Percentiles rank a stretch among this genome's conserved stretches.
Conservation (phyloP, 108 stramenopile species). For the Conticribra guillardii region DNA sequence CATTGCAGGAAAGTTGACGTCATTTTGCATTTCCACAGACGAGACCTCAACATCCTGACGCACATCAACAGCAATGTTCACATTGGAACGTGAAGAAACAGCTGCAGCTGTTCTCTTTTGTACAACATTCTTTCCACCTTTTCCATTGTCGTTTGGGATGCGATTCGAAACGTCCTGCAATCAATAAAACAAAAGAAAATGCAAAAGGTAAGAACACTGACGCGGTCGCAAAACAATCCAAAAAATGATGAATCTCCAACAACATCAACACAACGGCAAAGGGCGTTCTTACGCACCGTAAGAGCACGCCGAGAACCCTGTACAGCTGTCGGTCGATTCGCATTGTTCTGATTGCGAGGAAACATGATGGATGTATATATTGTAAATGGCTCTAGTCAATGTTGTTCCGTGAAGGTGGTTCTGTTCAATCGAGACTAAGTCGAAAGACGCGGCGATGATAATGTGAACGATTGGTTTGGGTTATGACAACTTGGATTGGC, state of each 20-base stretch:
- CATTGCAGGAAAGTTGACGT: not conserved
- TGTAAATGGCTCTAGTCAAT: not conserved
- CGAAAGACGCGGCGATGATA: no score
- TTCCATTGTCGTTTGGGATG: conserved; percentile 23
- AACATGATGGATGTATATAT: conserved; percentile 20
- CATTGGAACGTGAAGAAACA: conserved; percentile 19
- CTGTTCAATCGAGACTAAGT: not conserved
- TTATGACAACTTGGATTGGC: no score
- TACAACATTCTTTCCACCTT: conserved; percentile 18
- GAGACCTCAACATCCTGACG: conserved; percentile 25
- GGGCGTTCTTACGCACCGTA: conserved; percentile 32
- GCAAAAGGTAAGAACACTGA: conserved; percentile 1
- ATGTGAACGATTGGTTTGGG: no score
- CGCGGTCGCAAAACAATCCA: not conserved
- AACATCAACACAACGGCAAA: not conserved
- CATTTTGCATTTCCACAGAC: not conserved
- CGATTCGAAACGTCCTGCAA: conserved; percentile 54
- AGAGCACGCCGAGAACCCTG: conserved; percentile 47
- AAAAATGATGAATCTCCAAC: not conserved
- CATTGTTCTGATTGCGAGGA: conserved; percentile 28
- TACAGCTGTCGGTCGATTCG: conserved; percentile 4
- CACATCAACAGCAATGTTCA: conserved; percentile 13
- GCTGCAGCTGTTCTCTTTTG: conserved; percentile 6
- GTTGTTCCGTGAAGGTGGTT: not conserved
- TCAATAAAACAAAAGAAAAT: not conserved